Percentiles rank a stretch among this genome's conserved stretches.
These are phyloP conservation scores for Tricholoma sp. DNA, from an alignment of 768 basidiomycete species.

Conservation along the genomic window DNA sequence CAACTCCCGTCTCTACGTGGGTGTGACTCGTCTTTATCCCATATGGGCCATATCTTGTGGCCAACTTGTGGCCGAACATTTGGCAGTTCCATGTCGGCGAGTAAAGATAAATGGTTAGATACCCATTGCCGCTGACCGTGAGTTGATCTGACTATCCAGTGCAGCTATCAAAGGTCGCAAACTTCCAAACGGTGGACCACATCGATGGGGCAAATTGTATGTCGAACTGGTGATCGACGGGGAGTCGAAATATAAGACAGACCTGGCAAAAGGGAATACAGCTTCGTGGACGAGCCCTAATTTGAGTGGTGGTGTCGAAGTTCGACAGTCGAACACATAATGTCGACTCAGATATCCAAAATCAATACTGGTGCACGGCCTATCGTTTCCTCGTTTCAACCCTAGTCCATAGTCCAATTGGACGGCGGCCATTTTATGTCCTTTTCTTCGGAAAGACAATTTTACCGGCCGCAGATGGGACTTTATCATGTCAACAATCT, in stretches of 20 bases:
- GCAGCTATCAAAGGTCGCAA: no score
- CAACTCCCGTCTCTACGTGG: neutral
- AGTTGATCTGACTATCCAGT: no score
- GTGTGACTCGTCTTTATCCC: neutral
- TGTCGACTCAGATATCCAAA: no score
- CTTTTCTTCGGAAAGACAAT: constrained; percentile 16
- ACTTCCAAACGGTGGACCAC: no score
- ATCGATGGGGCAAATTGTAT: neutral
- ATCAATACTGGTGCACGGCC: no score
- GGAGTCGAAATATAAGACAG: neutral
- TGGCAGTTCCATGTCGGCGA: neutral
- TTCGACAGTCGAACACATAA: no score
- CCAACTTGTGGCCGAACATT: neutral
- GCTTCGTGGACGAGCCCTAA: neutral
- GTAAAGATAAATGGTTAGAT: neutral
- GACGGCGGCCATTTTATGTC: constrained; percentile 21
- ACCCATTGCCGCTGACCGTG: no score
- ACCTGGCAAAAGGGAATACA: neutral
- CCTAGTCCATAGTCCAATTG: constrained; percentile 30
- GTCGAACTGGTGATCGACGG: neutral
- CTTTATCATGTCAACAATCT: neutral
- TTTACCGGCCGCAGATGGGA: constrained; percentile 18
- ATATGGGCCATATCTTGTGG: no score
- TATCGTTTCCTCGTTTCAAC: no score
- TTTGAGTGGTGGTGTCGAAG: no score